These are phyloP conservation scores for Hanseniaspora thailandica DNA, from an alignment of 805 yeast species.

Conservation along the genomic window DNA sequence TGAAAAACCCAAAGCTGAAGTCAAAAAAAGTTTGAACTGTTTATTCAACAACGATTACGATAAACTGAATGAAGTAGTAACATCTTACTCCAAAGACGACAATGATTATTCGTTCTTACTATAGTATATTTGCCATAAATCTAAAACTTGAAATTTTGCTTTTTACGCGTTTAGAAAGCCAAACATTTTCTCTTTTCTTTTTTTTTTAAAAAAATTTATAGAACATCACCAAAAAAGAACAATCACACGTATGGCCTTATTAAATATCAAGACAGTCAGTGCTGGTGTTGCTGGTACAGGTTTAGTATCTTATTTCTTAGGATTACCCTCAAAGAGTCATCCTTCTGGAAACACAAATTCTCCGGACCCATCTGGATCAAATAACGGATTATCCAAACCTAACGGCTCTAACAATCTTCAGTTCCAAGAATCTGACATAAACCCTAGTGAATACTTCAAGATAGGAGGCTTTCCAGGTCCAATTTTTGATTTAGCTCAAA, in stretches of 20 bases:
- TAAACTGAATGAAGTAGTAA: not conserved
- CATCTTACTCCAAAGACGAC: not conserved
- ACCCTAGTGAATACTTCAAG: slow-evolving; percentile 72
- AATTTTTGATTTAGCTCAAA: slow-evolving; percentile 63
- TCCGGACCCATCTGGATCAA: not conserved
- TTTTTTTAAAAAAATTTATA: not conserved
- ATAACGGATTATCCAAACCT: slow-evolving; percentile 8
- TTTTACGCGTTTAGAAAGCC: not conserved
- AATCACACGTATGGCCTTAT: not conserved
- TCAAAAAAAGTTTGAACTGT: not conserved
- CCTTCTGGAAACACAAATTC: slow-evolving; percentile 6
- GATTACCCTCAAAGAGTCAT: slow-evolving; percentile 11
- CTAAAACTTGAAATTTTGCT: not conserved
- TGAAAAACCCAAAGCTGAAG: not conserved
- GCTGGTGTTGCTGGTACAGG: slow-evolving; percentile 28
- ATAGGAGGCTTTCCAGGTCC: slow-evolving; percentile 91
- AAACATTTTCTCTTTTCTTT: not conserved
- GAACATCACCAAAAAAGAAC: not conserved
- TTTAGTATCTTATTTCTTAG: slow-evolving; percentile 29
- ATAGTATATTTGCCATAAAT: not conserved
- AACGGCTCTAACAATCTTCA: slow-evolving; percentile 8
- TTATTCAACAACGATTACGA: slow-evolving; percentile 3
- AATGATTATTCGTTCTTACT: not conserved
- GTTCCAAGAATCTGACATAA: slow-evolving; percentile 29
- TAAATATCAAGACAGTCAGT: slow-evolving; percentile 16